A percentile compares a stretch with the other conserved stretches of the same genome.
These are phyloP conservation scores for Talaromyces sp. DNA, from an alignment of 2,329 filamentous ascomycete species.

Conservation along the genomic window DNA sequence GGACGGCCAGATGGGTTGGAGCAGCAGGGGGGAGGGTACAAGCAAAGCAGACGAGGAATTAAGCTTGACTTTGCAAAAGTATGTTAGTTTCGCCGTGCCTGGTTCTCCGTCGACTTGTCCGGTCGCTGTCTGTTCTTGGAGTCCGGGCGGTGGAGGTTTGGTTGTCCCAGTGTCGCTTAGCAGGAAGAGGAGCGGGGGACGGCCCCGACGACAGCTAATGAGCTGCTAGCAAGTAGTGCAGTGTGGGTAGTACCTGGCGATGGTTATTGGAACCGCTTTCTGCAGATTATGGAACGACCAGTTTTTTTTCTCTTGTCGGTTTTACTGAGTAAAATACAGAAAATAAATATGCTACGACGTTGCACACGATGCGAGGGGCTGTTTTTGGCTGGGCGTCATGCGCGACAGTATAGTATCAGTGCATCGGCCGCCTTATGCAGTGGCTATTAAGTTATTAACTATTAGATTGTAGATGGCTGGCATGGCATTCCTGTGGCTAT, in stretches of 20 bases:
- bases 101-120: conserved; percentile 20
- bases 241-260: background rate
- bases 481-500: background rate
- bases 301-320: background rate
- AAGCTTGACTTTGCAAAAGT: background rate
- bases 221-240: background rate
- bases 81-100: background rate
- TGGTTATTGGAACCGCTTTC: background rate
- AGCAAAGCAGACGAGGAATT: conserved; percentile 8
- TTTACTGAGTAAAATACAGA: background rate
- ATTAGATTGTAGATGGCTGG: background rate
- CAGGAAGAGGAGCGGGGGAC: conserved; percentile 31
- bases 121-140: conserved; percentile 15
- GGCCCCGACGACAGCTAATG: conserved; percentile 5
- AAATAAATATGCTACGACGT: background rate
- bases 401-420: background rate
- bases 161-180: conserved; percentile 37
- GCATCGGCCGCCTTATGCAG: background rate
- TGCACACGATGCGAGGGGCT: background rate
- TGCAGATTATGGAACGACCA: too few relatives aligned
- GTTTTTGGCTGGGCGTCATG: background rate
- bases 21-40: conserved; percentile 10
- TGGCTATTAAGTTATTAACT: too few relatives aligned
- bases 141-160: conserved; percentile 11
- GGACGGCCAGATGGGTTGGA: background rate